Evolutionary conservation across 2,329 filamentous ascomycete genomes (phyloP).

Genomic region (Hypoxylon sp.): DNA sequence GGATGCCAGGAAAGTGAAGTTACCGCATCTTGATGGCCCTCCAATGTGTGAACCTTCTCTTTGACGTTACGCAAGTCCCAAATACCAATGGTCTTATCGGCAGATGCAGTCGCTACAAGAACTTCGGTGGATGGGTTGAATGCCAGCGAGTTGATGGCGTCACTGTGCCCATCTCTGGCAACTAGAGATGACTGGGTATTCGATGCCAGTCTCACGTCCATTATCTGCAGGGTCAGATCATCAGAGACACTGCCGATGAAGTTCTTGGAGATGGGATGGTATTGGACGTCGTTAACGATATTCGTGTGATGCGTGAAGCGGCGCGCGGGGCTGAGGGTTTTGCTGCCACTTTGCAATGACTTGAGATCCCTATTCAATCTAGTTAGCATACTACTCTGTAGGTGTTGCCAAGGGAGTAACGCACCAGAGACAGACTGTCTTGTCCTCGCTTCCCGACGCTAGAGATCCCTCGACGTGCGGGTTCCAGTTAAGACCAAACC

Average conservation of each 20-base stretch:
- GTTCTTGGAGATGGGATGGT: constrained; percentile 86
- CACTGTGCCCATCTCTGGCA: constrained; percentile 81
- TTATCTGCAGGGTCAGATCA: constrained; percentile 90
- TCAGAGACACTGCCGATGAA: constrained; percentile 96
- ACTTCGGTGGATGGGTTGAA: constrained; percentile 95
- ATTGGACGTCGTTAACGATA: constrained; percentile 97
- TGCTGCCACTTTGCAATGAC: constrained; percentile 77
- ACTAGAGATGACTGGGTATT: constrained; percentile 77
- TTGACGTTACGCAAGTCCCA: constrained; percentile 96
- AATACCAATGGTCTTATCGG: constrained; percentile 93
- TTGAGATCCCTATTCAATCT: constrained; percentile 77
- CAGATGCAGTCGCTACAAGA: constrained; percentile 90
- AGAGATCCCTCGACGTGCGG: constrained; percentile 85
- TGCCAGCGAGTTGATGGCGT: constrained; percentile 95
- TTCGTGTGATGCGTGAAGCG: constrained; percentile 90
- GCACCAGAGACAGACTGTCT: constrained; percentile 91
- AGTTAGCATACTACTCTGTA: constrained; percentile 23
- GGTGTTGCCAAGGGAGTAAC: constrained; percentile 45
- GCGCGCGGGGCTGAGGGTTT: constrained; percentile 76
- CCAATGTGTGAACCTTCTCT: constrained; percentile 88
- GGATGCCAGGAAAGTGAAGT: constrained; percentile 97
- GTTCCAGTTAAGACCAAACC: constrained; percentile 94
- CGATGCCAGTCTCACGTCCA: constrained; percentile 81
- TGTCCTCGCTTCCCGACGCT: constrained; percentile 91
- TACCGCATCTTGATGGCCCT: constrained; percentile 89